Base-by-base conservation (phyloP, 371 early-diverging fungal genomes). In the Mortierella sp. region DNA sequence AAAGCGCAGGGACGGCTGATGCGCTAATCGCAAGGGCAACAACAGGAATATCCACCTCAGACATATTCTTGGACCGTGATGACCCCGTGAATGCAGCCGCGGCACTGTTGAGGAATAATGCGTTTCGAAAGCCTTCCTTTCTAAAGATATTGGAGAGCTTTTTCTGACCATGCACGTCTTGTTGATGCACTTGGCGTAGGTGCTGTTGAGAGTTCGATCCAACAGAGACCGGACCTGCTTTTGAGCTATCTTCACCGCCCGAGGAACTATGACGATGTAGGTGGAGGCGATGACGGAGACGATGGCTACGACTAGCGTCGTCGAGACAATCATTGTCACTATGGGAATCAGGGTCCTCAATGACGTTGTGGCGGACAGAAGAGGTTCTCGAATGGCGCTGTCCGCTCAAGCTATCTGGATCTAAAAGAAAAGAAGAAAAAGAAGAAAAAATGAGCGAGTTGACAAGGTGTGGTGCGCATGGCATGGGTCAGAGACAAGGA, bases 41-140 rank as follows among this genome's bases (percentile, higher is more conserved):
- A 0, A 53, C 44, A 21, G 68, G 62, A 11, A 68, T 28, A 26
- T 77, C 58, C 7, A 58, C 45, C 11, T 57, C 52, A 0, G 29
- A 44, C 30, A 63, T 29, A 43, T 56, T 53, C 44, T 29, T 61
- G 18, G 64, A 7, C n/a, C 68, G 56, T 19, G 15, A 60, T 14
- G 63, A 28, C 26, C 72, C 72, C 28, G 68, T 61, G 47, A 77
- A 77, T 14, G 77, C 77, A 0, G 57, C 61, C 7, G 77, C 63
- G 6, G 77, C 77, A 44, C 65, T 72, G 44, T 61, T 71, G 46
- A 77, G 52, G 30, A 53, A 57, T 19, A 77, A 37, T 3, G 77
- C 68, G 44, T 68, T 67, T 3, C 56, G 56, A 9, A 68, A 59
- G 7, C 69, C 62, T 2, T 71, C 72, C 66, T 77, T 77, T 47